These are phyloP conservation scores for Geosmithia flava DNA, from an alignment of 2,329 filamentous ascomycete species.

Conservation along the genomic window DNA sequence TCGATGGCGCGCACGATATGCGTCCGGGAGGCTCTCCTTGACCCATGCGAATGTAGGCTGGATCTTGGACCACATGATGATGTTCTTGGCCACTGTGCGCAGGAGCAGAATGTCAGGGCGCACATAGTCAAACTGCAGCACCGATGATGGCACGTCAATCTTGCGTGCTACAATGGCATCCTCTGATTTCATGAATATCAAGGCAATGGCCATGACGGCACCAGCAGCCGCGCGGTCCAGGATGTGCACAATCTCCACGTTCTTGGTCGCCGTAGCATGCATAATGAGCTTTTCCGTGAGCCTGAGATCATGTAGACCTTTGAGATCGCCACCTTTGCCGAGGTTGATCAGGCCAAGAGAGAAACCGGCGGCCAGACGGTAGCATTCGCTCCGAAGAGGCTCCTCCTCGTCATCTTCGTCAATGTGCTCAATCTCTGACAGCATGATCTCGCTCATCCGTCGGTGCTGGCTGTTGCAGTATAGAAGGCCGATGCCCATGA, in stretches of 20 bases:
- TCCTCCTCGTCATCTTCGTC: slow-evolving; percentile 75
- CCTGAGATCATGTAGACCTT: slow-evolving; percentile 85
- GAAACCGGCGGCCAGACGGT: slow-evolving; percentile 86
- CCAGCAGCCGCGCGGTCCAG: slow-evolving; percentile 86
- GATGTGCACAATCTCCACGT: slow-evolving; percentile 83
- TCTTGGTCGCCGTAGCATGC: slow-evolving; percentile 78
- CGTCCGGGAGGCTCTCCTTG: slow-evolving; percentile 54
- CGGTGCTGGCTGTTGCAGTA: slow-evolving; percentile 95
- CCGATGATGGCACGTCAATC: slow-evolving; percentile 82
- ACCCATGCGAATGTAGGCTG: slow-evolving; percentile 66
- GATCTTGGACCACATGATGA: slow-evolving; percentile 89
- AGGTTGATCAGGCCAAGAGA: slow-evolving; percentile 91
- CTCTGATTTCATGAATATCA: slow-evolving; percentile 97
- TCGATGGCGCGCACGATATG: slow-evolving; percentile 51
- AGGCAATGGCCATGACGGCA: slow-evolving; percentile 77
- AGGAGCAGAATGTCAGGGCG: slow-evolving; percentile 86
- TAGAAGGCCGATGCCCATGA: slow-evolving; percentile 91
- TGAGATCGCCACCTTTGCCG: slow-evolving; percentile 77
- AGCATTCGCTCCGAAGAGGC: slow-evolving; percentile 83
- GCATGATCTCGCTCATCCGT: slow-evolving; percentile 97
- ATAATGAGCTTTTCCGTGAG: slow-evolving; percentile 79
- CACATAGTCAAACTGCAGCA: slow-evolving; percentile 89
- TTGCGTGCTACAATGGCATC: slow-evolving; percentile 79
- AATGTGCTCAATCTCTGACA: slow-evolving; percentile 88
- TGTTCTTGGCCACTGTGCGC: slow-evolving; percentile 74